Evolutionary conservation across 2,329 filamentous ascomycete genomes (phyloP).

Genomic region (Ophiostoma populinum): DNA sequence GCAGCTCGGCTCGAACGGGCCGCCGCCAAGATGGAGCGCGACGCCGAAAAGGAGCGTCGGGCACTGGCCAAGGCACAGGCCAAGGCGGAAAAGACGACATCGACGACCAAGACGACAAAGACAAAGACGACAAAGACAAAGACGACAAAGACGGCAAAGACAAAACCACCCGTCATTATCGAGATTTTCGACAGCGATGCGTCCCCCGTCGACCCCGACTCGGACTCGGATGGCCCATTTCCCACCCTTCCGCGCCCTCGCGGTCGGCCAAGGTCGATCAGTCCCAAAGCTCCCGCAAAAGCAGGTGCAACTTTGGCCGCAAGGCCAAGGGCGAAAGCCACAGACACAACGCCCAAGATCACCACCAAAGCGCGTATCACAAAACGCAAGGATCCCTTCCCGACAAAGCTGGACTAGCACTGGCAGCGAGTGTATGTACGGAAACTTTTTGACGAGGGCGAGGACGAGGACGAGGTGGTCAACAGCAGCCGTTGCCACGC

Average conservation of each 20-base stretch:
- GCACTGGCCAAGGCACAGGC: not conserved
- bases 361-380: slow-evolving; percentile 5
- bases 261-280: too few species aligned
- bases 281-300: not conserved
- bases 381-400: not conserved
- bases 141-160: not conserved
- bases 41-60: too few species aligned
- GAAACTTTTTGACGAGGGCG: not conserved
- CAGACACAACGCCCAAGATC: slow-evolving; percentile 1
- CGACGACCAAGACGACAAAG: not conserved
- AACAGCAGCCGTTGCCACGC: too few species aligned
- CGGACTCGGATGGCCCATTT: too few species aligned
- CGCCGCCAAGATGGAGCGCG: too few species aligned
- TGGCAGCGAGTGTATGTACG: too few species aligned
- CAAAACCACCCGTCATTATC: not conserved
- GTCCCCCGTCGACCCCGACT: too few species aligned
- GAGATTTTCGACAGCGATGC: too few species aligned
- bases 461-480: too few species aligned
- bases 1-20: not conserved
- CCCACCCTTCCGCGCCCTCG: too few species aligned
- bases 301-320: not conserved
- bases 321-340: slow-evolving; percentile 2
- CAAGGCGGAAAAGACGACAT: not conserved
- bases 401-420: not conserved
- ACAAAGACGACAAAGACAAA: not conserved